These are phyloP conservation scores for Pisolithus microcarpus DNA, from an alignment of 768 basidiomycete genomes.

Conservation along the genomic window DNA sequence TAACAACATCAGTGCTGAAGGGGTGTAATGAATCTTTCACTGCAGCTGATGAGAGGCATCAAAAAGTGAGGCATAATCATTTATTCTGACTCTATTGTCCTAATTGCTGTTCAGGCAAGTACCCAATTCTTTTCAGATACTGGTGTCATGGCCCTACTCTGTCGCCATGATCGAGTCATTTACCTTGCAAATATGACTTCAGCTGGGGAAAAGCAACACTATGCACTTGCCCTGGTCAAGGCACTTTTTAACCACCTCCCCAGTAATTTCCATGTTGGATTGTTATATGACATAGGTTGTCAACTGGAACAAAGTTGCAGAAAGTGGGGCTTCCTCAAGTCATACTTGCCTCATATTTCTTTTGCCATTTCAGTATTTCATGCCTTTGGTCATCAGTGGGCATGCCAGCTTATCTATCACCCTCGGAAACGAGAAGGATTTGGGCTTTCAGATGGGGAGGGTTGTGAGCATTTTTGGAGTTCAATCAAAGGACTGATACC, in stretches of 20 bases:
- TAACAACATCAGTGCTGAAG: conserved; percentile 26
- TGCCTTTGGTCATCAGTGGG: conserved; percentile 3
- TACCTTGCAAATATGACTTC: conserved; percentile 13
- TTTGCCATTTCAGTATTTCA: conserved; percentile 4
- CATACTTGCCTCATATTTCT: neutral
- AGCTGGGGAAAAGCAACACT: neutral
- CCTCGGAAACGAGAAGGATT: conserved; percentile 1
- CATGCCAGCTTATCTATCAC: conserved; percentile 4
- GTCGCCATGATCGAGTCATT: conserved; percentile 16
- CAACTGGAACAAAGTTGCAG: no score
- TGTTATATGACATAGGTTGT: no score
- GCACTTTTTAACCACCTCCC: no score
- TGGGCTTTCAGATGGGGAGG: no score
- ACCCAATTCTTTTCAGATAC: conserved; percentile 11
- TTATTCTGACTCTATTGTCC: no score
- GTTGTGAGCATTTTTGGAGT: conserved; percentile 9
- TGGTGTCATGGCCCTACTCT: conserved; percentile 19
- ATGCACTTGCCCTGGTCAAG: no score
- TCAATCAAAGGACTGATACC: conserved; percentile 15
- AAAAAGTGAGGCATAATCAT: no score
- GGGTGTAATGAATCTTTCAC: conserved; percentile 17
- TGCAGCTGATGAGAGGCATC: no score
- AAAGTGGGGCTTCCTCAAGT: no score
- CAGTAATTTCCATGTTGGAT: no score
- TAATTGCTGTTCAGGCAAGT: no score